Percentiles rank a stretch among this genome's conserved stretches.
phyloP scores from a whole-genome alignment of 1,284 basidiomycete genomes.

The Pulveroboletus sp. region DNA sequence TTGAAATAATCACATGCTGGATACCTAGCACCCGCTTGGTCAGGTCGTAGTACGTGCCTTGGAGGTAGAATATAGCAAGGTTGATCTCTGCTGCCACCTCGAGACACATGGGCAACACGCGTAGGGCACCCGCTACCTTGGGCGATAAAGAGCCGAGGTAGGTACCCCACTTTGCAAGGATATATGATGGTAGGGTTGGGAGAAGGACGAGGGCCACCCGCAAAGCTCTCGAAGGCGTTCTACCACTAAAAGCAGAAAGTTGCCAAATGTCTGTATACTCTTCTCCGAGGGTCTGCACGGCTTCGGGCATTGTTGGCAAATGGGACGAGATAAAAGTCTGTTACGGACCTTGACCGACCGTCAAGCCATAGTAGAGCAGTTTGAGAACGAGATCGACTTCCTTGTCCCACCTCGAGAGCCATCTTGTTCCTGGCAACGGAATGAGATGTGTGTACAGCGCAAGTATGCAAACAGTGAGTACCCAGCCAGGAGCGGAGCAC shows the following conservation, averaged over 20 bases:
- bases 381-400: slow-evolving; percentile 76
- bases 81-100: slow-evolving; percentile 72
- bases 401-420: slow-evolving; percentile 81
- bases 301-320: slow-evolving; percentile 40
- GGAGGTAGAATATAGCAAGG: slow-evolving; percentile 80
- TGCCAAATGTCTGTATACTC: slow-evolving; percentile 90
- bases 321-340: background rate
- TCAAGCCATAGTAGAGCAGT: slow-evolving; percentile 74
- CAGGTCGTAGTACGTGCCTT: slow-evolving; percentile 78
- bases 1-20: slow-evolving; percentile 58
- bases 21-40: slow-evolving; percentile 72
- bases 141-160: slow-evolving; percentile 39
- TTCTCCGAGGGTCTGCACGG: slow-evolving; percentile 83
- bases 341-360: slow-evolving; percentile 69
- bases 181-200: slow-evolving; percentile 61
- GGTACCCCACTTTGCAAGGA: slow-evolving; percentile 53
- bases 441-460: background rate
- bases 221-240: slow-evolving; percentile 44
- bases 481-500: slow-evolving; percentile 79
- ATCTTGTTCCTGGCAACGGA: slow-evolving; percentile 70
- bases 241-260: slow-evolving; percentile 46
- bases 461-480: slow-evolving; percentile 30
- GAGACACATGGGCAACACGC: slow-evolving; percentile 47
- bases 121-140: slow-evolving; percentile 41
- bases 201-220: slow-evolving; percentile 65